Percentiles rank a stretch among this genome's conserved stretches.
Evolutionary conservation across 2,329 filamentous ascomycete species (phyloP).

Genomic region (Hymenoscyphus albidus): DNA sequence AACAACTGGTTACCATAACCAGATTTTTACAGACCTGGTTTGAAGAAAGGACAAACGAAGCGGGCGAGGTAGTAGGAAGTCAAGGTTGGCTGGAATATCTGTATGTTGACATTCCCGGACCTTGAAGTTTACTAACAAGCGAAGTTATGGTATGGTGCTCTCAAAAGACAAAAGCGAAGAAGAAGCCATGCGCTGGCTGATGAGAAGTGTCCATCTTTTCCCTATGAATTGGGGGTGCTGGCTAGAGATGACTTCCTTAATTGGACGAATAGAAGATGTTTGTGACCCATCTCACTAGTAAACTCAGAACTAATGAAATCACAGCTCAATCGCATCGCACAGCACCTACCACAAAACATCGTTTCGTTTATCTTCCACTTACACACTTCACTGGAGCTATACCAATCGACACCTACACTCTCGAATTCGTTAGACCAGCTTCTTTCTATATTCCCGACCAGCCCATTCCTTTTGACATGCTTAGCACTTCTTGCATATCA

Average conservation of each 20-base stretch:
- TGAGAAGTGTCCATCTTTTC: conserved; percentile 82
- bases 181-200: conserved; percentile 79
- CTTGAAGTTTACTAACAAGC: conserved; percentile 12
- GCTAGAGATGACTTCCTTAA: conserved; percentile 82
- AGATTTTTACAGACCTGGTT: conserved; percentile 81
- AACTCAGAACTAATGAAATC: conserved; percentile 29
- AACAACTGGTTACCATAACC: conserved; percentile 73
- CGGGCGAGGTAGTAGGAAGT: conserved; percentile 57
- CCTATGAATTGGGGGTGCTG: conserved; percentile 98
- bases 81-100: conserved; percentile 95
- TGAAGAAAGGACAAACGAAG: conserved; percentile 54
- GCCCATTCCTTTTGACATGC: conserved; percentile 86
- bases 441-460: conserved; percentile 78
- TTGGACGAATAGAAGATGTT: conserved; percentile 78
- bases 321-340: conserved; percentile 67
- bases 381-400: conserved; percentile 85
- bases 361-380: conserved; percentile 93
- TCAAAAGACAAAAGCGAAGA: conserved; percentile 87
- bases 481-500: conserved; percentile 87
- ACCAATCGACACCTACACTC: conserved; percentile 74
- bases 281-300: conserved; percentile 32
- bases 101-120: conserved; percentile 36
- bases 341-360: conserved; percentile 80
- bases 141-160: conserved; percentile 79
- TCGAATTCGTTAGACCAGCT: conserved; percentile 74